Base-by-base conservation (phyloP, 305 asterid genomes). In the Fraxinus sp. region DNA sequence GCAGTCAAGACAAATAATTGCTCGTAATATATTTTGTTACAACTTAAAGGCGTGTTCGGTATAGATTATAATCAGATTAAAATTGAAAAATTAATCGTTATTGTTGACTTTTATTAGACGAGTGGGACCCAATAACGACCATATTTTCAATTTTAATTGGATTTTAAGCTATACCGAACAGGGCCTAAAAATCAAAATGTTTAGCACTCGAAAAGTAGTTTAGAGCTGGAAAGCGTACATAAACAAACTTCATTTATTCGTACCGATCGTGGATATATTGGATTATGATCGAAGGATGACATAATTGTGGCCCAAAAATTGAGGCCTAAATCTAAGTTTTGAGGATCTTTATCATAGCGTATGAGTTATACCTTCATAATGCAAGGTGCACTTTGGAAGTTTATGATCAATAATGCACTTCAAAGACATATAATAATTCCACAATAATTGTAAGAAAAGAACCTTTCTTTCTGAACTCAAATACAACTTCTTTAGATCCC, bases 331-430 rank as follows among this genome's bases (percentile, higher is more conserved):
- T 75, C 66, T 70, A 70, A 68, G 62, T 72, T 57, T 64, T 7
- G 46, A 2, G 57, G 30, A 52, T 82, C 57, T 46, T 46, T 73
- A 68, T 35, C 49, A 41, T 76, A 46, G 37, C 28, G 66, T 76
- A 24, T 75, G 79, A 5, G 46, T 26, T 28, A 66, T 66, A 26
- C n/a, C 39, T 18, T 68, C 39, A 68, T 28, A 13, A 30, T 68
- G 75, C 20, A 62, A 37, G 79, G 13, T 78, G 72, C 35, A 71
- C n/a, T 83, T 87, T 83, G 86, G 86, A 84, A 62, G 64, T 72
- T 74, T 14, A 16, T 77, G 83, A 76, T 52, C 82, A 87, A 84
- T 87, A 86, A 82, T 84, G 84, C 80, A 41, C 35, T 57, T 68
- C 18, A 13, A 68, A 62, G 24, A 66, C 74, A 66, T 66, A 66